Percentiles rank a stretch among this genome's conserved stretches.
Evolutionary conservation across 495 filamentous ascomycete genomes (phyloP).

Genomic region (Aspergillus cavernicola): DNA sequence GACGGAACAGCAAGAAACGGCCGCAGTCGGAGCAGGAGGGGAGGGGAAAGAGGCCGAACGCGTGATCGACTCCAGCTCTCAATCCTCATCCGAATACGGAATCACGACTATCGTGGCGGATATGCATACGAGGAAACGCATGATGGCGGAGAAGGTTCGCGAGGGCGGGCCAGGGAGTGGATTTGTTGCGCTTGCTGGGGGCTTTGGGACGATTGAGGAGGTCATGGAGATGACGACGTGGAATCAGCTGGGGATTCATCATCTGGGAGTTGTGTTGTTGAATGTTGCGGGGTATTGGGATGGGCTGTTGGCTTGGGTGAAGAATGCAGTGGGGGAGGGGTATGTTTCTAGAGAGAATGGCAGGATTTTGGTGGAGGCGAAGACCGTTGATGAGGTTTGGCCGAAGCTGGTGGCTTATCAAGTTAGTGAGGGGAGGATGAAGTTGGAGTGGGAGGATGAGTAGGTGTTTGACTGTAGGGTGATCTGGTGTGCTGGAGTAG

Average conservation of each 20-base stretch:
- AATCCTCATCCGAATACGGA: conserved; percentile 58
- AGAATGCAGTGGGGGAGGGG: conserved; percentile 68
- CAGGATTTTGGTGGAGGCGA: conserved; percentile 74
- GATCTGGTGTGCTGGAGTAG: neutral
- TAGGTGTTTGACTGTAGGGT: conserved; percentile 33
- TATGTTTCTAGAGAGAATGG: conserved; percentile 68
- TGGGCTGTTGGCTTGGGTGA: conserved; percentile 78
- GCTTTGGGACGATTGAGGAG: conserved; percentile 95
- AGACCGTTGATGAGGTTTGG: conserved; percentile 66
- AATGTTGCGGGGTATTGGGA: conserved; percentile 92
- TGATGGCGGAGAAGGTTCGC: conserved; percentile 87
- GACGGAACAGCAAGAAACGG: conserved; percentile 15
- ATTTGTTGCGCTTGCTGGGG: conserved; percentile 85
- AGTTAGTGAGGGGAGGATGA: conserved; percentile 65
- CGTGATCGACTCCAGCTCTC: conserved; percentile 22
- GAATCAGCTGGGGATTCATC: conserved; percentile 96
- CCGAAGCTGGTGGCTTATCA: conserved; percentile 68
- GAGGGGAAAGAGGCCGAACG: conserved; percentile 41
- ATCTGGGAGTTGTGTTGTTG: conserved; percentile 69
- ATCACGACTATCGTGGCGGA: conserved; percentile 82
- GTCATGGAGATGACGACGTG: conserved; percentile 94
- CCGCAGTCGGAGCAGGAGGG: conserved; percentile 1
- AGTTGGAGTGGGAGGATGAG: conserved; percentile 77
- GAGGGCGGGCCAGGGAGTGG: conserved; percentile 77
- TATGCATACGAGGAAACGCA: conserved; percentile 90